Evolutionary conservation across 2,329 filamentous ascomycete genomes (phyloP).

Genomic region (Alternaria sp.): DNA sequence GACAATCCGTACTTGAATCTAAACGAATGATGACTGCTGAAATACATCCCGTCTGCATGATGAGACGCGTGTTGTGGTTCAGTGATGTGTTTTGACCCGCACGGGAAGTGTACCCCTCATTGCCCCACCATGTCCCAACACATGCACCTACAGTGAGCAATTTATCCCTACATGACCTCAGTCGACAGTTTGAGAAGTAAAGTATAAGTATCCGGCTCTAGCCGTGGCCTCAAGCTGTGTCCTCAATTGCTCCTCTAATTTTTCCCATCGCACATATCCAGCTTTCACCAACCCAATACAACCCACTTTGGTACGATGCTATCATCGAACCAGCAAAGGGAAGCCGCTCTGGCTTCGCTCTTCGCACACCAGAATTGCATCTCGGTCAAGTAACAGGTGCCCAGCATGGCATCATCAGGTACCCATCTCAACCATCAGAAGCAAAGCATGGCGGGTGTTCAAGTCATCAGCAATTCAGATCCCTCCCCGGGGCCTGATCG

Average conservation of each 20-base stretch:
- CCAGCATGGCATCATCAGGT: conserved; percentile 19
- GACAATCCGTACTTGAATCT: background rate
- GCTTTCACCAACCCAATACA: background rate
- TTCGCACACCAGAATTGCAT: conserved; percentile 2
- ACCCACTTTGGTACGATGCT: conserved; percentile 19
- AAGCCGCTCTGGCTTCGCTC: background rate
- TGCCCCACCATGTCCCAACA: conserved; percentile 18
- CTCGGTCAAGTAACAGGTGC: conserved; percentile 20
- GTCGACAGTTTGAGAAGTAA: background rate
- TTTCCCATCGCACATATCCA: background rate
- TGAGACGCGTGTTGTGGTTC: background rate
- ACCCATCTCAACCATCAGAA: conserved; percentile 28
- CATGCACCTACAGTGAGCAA: conserved; percentile 11
- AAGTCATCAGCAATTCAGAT: background rate
- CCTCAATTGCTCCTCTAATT: background rate
- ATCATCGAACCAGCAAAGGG: conserved; percentile 15
- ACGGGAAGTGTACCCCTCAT: conserved; percentile 14
- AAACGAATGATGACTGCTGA: background rate
- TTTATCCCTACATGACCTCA: conserved; percentile 2
- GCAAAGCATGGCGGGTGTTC: conserved; percentile 32
- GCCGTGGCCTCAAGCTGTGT: no score
- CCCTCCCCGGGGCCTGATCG: background rate
- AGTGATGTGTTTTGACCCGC: conserved; percentile 3
- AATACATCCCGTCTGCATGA: background rate
- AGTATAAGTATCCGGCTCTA: background rate